Percentiles rank a stretch among this genome's conserved stretches.
These are phyloP conservation scores for Tricholoma flavovirens DNA, from an alignment of 768 basidiomycete genomes.

Conservation along the genomic window DNA sequence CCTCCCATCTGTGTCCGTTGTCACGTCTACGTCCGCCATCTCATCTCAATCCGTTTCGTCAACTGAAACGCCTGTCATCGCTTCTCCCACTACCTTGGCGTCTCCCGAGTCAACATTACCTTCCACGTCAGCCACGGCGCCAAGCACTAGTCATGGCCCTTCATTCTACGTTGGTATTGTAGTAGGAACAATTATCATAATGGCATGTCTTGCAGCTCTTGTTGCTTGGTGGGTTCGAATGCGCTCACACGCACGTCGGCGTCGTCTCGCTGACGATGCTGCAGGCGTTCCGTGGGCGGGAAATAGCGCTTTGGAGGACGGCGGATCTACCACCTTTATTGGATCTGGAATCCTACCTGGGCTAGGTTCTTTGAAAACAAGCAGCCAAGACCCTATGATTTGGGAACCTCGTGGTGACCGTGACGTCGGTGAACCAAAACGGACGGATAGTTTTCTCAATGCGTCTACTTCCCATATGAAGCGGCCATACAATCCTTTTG, in stretches of 20 bases:
- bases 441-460: conserved; percentile 23
- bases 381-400: conserved; percentile 23
- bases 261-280: conserved; percentile 25
- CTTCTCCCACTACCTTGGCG: conserved; percentile 6
- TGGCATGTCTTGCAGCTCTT: conserved; percentile 41
- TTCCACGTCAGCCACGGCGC: background rate
- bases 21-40: background rate
- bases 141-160: conserved; percentile 21
- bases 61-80: conserved; percentile 1
- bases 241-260: conserved; percentile 29
- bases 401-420: conserved; percentile 36
- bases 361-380: conserved; percentile 17
- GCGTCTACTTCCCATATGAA: conserved; percentile 12
- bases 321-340: conserved; percentile 15
- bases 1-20: background rate
- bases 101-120: conserved; percentile 3
- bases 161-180: conserved; percentile 47
- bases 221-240: conserved; percentile 44
- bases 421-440: conserved; percentile 37
- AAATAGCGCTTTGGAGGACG: conserved; percentile 20
- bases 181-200: conserved; percentile 40
- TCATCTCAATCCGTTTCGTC: background rate
- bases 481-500: conserved; percentile 13
- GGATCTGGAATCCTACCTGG: conserved; percentile 13
- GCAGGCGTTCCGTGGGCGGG: conserved; percentile 32